Percentiles rank a stretch among this genome's conserved stretches.
Conservation (phyloP, 2,329 filamentous ascomycete species). For the Fusarium oxysporum region DNA sequence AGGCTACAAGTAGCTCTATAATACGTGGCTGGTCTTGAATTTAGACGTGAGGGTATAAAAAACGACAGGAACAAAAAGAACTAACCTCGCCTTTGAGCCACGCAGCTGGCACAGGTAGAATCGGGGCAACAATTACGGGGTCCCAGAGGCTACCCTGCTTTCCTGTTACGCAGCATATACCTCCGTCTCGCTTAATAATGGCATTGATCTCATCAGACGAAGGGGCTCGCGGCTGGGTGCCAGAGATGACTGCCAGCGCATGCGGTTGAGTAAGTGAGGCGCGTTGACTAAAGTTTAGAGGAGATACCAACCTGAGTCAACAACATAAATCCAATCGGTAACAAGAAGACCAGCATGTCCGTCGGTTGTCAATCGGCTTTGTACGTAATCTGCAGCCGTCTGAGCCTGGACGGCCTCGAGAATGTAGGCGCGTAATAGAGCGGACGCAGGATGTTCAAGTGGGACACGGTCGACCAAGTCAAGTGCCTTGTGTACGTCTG, state of each 20-base stretch:
- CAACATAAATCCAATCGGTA: background rate
- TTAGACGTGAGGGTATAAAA: too few relatives aligned
- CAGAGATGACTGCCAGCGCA: background rate
- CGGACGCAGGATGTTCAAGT: background rate
- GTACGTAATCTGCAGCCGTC: background rate
- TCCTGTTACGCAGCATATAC: background rate
- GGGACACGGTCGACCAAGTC: rapidly evolving
- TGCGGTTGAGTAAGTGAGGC: rapidly evolving
- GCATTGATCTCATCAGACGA: background rate
- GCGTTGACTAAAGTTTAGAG: too few relatives aligned
- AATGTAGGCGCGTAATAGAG: rapidly evolving
- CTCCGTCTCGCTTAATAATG: background rate
- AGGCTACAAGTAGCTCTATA: background rate
- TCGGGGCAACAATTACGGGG: background rate
- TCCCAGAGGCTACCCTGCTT: background rate
- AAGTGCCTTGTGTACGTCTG: background rate
- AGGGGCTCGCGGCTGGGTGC: background rate
- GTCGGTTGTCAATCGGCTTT: rapidly evolving
- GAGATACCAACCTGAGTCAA: background rate
- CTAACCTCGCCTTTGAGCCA: background rate
- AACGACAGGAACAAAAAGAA: background rate
- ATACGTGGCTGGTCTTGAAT: rapidly evolving
- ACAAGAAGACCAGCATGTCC: background rate
- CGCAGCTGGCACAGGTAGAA: background rate
- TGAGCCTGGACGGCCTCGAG: rapidly evolving